These are phyloP conservation scores for Agaricus sinodeliciosus DNA, from an alignment of 768 basidiomycete species.

Conservation along the genomic window DNA sequence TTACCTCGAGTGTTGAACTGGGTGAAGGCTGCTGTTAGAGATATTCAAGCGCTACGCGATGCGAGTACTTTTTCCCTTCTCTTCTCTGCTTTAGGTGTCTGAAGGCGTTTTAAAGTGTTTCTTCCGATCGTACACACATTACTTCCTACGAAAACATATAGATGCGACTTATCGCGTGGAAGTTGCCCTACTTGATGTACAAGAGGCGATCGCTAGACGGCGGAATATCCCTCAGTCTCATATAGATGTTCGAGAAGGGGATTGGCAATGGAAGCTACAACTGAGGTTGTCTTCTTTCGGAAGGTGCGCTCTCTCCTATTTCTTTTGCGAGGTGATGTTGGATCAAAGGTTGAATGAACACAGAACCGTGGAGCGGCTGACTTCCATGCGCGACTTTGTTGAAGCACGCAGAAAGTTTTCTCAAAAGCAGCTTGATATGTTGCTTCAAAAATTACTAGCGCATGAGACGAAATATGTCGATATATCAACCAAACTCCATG, in stretches of 20 bases:
- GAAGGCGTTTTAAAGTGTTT: background rate
- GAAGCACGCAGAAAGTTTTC: conserved; percentile 19
- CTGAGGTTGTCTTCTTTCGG: conserved; percentile 26
- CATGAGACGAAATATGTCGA: conserved; percentile 33
- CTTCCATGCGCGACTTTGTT: conserved; percentile 19
- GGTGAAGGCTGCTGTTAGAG: conserved; percentile 1
- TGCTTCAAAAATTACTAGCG: conserved; percentile 28
- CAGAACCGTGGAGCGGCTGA: conserved; percentile 26
- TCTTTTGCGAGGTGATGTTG: background rate
- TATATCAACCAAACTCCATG: conserved; percentile 30
- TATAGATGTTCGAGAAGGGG: conserved; percentile 24
- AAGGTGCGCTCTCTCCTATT: conserved; percentile 20
- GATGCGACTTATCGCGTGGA: conserved; percentile 24
- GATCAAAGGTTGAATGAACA: conserved; percentile 1
- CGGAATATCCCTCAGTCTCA: conserved; percentile 15
- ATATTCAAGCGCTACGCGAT: conserved; percentile 4
- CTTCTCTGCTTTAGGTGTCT: background rate
- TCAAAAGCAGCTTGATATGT: conserved; percentile 20
- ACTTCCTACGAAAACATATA: conserved; percentile 17
- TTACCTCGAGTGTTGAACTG: conserved; percentile 1
- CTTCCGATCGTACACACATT: background rate
- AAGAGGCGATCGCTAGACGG: conserved; percentile 4
- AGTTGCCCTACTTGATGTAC: conserved; percentile 14
- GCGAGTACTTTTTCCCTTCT: conserved; percentile 1
- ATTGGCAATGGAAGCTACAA: conserved; percentile 27